These are phyloP conservation scores for Scenedesmus sp. DNA, from an alignment of 163 green algal genomes.

Conservation along the genomic window DNA sequence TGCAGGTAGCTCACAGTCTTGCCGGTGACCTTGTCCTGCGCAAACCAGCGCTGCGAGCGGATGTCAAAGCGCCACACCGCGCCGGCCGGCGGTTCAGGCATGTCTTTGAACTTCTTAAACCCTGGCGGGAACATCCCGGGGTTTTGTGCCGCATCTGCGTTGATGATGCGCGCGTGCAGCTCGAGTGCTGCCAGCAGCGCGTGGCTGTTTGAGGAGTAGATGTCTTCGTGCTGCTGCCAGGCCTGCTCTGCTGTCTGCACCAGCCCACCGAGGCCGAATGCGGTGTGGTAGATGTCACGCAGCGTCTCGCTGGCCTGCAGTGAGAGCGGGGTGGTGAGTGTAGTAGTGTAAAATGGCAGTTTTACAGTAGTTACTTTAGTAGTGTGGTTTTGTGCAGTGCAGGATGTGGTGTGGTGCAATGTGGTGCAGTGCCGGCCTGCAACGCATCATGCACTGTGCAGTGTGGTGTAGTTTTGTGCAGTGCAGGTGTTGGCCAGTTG, in stretches of 20 bases:
- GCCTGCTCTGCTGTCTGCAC: slow-evolving; percentile 35
- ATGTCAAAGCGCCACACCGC: slow-evolving; percentile 5
- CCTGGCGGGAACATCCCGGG: slow-evolving; percentile 13
- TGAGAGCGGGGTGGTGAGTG: no score
- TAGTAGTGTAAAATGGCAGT: no score
- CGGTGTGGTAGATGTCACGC: slow-evolving; percentile 49
- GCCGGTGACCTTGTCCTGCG: background rate
- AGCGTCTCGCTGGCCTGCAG: slow-evolving; percentile 38
- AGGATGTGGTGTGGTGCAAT: no score
- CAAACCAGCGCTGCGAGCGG: slow-evolving; percentile 17
- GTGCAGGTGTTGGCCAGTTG: no score
- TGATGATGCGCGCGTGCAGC: slow-evolving; percentile 54
- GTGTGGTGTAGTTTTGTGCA: no score
- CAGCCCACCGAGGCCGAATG: slow-evolving; percentile 41
- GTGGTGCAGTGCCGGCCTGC: no score
- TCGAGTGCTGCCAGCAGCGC: slow-evolving; percentile 36
- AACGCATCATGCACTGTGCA: no score
- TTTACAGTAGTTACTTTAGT: no score
- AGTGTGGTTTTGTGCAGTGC: no score
- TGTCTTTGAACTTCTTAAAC: slow-evolving; percentile 30
- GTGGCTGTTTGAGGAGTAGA: background rate
- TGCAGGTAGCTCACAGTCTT: background rate
- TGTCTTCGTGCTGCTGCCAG: slow-evolving; percentile 40
- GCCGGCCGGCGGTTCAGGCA: background rate
- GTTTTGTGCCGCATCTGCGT: background rate